phyloP scores from a whole-genome alignment of 768 basidiomycete species.

The Russula ochroleuca region DNA sequence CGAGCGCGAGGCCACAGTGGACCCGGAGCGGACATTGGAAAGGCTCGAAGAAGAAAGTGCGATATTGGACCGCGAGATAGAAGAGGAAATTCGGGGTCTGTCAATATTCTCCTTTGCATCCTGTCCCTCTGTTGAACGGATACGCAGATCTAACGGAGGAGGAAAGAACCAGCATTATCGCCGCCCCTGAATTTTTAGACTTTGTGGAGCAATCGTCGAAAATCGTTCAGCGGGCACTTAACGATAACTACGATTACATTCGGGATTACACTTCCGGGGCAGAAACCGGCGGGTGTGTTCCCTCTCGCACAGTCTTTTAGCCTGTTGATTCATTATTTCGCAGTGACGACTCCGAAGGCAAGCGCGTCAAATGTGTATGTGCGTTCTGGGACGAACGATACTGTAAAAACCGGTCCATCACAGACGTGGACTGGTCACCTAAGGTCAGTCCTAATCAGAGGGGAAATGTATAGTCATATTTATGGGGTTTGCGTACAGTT shows the following conservation, averaged over 20 bases:
- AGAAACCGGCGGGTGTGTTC: conserved; percentile 73
- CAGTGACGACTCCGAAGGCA: conserved; percentile 88
- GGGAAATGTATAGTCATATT: background rate
- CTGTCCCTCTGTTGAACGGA: background rate
- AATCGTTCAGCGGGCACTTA: conserved; percentile 90
- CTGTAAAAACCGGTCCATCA: conserved; percentile 90
- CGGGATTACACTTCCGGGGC: conserved; percentile 92
- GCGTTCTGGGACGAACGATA: conserved; percentile 90
- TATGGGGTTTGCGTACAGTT: conserved; percentile 49
- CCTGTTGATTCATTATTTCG: conserved; percentile 5
- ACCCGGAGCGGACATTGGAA: conserved; percentile 63
- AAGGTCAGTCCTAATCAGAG: conserved; percentile 53
- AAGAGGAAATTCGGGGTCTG: conserved; percentile 77
- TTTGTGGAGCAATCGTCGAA: conserved; percentile 95
- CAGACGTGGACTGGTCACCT: conserved; percentile 96
- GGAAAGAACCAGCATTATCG: conserved; percentile 72
- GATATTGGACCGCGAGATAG: conserved; percentile 80
- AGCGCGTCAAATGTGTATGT: conserved; percentile 88
- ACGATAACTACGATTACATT: conserved; percentile 95
- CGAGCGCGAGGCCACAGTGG: conserved; percentile 63
- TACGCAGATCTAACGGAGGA: conserved; percentile 77
- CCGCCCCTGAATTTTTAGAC: conserved; percentile 87
- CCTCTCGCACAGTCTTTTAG: background rate
- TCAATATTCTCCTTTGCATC: background rate
- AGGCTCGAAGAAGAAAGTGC: conserved; percentile 78